Percentiles rank a stretch among this genome's conserved stretches.
Conservation (phyloP, 805 yeast genomes). For the Teunomyces pallodes region DNA sequence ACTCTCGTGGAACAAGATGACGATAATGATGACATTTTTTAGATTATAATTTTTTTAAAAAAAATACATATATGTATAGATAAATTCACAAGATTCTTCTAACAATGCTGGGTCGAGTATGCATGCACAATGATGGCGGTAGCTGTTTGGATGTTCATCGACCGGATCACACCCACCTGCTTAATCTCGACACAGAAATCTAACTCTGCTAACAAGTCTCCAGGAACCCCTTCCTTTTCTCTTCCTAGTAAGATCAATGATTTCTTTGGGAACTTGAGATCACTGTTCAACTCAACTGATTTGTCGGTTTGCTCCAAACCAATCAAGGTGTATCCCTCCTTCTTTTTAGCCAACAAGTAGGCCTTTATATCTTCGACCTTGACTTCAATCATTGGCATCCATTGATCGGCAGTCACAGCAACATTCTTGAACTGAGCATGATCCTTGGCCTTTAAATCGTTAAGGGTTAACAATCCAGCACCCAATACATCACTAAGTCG, state of each 20-base stretch:
- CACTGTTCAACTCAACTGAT: conserved; percentile 65
- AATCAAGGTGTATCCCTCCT: conserved; percentile 79
- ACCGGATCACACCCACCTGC: conserved; percentile 87
- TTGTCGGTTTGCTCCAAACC: conserved; percentile 93
- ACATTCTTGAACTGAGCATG: conserved; percentile 78
- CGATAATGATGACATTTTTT: conserved; percentile 30
- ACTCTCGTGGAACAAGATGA: conserved; percentile 40
- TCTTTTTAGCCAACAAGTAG: conserved; percentile 58
- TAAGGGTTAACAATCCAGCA: conserved; percentile 74
- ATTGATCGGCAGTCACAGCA: conserved; percentile 89
- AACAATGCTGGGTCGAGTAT: conserved; percentile 69
- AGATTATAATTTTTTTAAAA: neutral
- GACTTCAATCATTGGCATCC: conserved; percentile 94
- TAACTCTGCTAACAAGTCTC: conserved; percentile 72
- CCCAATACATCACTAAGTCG: conserved; percentile 90
- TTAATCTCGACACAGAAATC: conserved; percentile 89
- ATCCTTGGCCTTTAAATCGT: conserved; percentile 61
- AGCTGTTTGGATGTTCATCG: conserved; percentile 97
- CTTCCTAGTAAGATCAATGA: conserved; percentile 77
- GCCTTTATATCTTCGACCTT: conserved; percentile 49
- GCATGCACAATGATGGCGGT: conserved; percentile 94
- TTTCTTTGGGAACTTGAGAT: conserved; percentile 72
- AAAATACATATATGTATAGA: neutral
- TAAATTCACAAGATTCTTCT: neutral
- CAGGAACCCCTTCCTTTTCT: conserved; percentile 91